phyloP scores from a whole-genome alignment of 495 filamentous ascomycete genomes.

The Aspergillus haitiensis region DNA sequence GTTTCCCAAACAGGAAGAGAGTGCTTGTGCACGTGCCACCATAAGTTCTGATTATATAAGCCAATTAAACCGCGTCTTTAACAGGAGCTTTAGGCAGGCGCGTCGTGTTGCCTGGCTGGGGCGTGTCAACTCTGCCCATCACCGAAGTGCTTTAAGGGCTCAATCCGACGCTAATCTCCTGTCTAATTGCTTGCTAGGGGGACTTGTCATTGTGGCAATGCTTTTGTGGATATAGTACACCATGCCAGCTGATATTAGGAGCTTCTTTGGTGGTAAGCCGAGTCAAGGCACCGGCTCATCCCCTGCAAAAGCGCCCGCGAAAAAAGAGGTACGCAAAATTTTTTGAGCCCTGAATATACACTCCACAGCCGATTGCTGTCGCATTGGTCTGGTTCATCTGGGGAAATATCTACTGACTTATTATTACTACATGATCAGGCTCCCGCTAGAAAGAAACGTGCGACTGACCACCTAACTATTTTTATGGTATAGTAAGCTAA shows the following conservation, averaged over 20 bases:
- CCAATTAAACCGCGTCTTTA: slow-evolving; percentile 34
- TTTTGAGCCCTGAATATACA: neutral
- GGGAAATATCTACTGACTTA: neutral
- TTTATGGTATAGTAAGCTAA: slow-evolving; percentile 10
- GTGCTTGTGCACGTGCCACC: slow-evolving; percentile 31
- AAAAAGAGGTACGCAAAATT: slow-evolving; percentile 42
- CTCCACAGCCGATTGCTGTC: no score
- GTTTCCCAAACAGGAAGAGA: slow-evolving; percentile 26
- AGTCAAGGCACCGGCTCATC: slow-evolving; percentile 33
- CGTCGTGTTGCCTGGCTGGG: slow-evolving; percentile 30
- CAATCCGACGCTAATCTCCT: neutral
- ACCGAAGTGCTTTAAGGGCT: neutral
- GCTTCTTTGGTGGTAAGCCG: slow-evolving; percentile 67
- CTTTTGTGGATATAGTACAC: slow-evolving; percentile 14
- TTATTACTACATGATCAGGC: slow-evolving; percentile 27
- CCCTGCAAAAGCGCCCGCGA: slow-evolving; percentile 36
- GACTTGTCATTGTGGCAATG: slow-evolving; percentile 1
- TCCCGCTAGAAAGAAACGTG: slow-evolving; percentile 44
- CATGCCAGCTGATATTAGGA: slow-evolving; percentile 79
- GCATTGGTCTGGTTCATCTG: no score
- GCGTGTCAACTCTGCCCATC: neutral
- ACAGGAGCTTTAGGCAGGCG: slow-evolving; percentile 29
- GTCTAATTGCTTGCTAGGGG: neutral
- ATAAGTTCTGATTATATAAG: slow-evolving; percentile 35
- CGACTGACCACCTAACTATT: slow-evolving; percentile 9